These are phyloP conservation scores for Corynespora cassiicola DNA, from an alignment of 2,329 filamentous ascomycete genomes.

Conservation along the genomic window DNA sequence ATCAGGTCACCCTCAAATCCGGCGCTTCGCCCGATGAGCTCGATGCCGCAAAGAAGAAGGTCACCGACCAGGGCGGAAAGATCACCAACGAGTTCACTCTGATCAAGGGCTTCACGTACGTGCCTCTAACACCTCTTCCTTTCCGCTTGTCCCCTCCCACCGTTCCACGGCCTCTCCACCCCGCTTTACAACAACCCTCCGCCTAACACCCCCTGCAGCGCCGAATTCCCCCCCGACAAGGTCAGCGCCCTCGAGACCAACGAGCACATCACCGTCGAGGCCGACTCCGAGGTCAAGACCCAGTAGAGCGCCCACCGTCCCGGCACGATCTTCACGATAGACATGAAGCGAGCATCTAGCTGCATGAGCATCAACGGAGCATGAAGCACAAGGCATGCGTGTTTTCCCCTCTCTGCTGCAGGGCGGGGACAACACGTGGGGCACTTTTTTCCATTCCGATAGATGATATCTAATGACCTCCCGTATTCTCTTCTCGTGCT, in stretches of 20 bases:
- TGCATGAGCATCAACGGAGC: constrained; percentile 6
- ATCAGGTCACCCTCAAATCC: constrained; percentile 80
- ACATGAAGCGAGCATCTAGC: background rate
- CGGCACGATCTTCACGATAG: background rate
- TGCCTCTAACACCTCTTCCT: constrained; percentile 20
- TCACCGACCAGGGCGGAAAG: constrained; percentile 76
- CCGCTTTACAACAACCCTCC: background rate
- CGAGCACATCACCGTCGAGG: constrained; percentile 81
- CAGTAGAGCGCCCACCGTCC: constrained; percentile 62
- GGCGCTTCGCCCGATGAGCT: constrained; percentile 72
- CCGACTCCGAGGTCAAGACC: constrained; percentile 72
- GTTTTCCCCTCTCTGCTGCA: too few relatives aligned
- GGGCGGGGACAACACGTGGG: too few relatives aligned
- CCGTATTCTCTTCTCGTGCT: background rate
- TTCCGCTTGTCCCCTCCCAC: background rate
- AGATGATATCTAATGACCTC: too few relatives aligned
- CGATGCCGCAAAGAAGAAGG: constrained; percentile 78
- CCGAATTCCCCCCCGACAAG: constrained; percentile 72
- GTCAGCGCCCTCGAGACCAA: constrained; percentile 70
- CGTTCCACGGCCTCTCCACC: background rate
- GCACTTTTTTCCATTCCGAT: too few relatives aligned
- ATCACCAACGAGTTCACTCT: constrained; percentile 84
- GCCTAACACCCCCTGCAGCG: constrained; percentile 58
- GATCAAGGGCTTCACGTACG: constrained; percentile 94
- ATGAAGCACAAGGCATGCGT: too few relatives aligned